Base-by-base conservation (phyloP, 2,329 filamentous ascomycete genomes). In the Curvularia sp. region DNA sequence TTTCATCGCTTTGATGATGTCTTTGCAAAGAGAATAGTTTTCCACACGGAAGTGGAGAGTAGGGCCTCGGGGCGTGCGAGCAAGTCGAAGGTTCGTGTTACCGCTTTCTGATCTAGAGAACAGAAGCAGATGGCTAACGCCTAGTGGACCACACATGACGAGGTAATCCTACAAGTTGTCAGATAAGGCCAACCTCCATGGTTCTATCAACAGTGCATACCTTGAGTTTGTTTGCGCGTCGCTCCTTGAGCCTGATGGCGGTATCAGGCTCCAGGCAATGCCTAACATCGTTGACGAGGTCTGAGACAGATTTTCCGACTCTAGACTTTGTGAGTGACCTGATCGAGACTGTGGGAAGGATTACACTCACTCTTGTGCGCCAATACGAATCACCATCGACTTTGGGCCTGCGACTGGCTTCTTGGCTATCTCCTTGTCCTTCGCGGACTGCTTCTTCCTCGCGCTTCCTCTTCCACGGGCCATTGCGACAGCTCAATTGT, bases 361-460 rank as follows among this genome's bases (percentile, higher is more conserved):
- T 0, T 3, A 8, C 4, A 52, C 54, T 43, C 19, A 57, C 75
- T 97, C 92, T 71, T 93, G 91, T 69, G 93, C 94, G 70, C 95
- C 95, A 71, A 97, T 93, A 68, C 95, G 91, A 78, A 99, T 97
- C 57, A 99, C 94, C 94, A 99, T 97, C 76, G 90, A 96, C 84
- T 97, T 97, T 32, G 95, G 95, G 50, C 88, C 87, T 52, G 85
- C 82, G 58, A 81, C 83, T 23, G 87, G 85, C 77, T 88, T 87
- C 77, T 88, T 87, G 15, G 67, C 57, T 30, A 64, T 62, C 53
- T 70, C 62, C 67, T 75, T 75, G 61, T 76, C 74, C 42, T 61
- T 48, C 4, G 57, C 66, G 19, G 74, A 75, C 72, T 76, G 74
- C 65, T 73, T 74, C 57, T 68, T 70, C 49, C 74, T 66, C 47